Evolutionary conservation across 345 rosid species (phyloP), one percentile per base, ranked within the genome.

Genomic region (Gossypium australe): DNA sequence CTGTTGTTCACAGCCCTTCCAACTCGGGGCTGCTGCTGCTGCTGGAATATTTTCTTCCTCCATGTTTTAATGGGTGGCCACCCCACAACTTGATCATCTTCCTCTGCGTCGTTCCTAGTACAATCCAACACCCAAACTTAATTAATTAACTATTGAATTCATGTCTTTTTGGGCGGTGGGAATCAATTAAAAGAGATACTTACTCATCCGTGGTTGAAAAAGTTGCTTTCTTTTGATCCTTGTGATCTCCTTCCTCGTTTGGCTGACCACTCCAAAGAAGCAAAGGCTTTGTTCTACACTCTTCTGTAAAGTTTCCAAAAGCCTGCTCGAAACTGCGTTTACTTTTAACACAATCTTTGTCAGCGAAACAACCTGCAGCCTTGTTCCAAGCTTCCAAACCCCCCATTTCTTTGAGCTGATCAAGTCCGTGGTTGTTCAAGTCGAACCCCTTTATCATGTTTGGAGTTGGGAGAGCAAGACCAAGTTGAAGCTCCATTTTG

Each of bases 21-120:
- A 22, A 24, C 74, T 62, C 74, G 83, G 17, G 57, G 71, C 49
- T 60, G 86, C 49, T 74, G 85, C 55, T 60, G 86, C 49, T 74
- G 85, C 55, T 77, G 77, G 25, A 86, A 38, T 51, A 74, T 11
- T 52, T 88, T 87, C 86, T 75, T 90, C 82, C 88, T 84, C 89
- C 87, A 88, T 74, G 94, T 73, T 80, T 83, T 85, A 64, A 92
- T 73, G 14, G 97, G 94, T 63, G 97, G 97, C 97, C 94, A 90
- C 66, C 97, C 97, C 78, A 87, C 86, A 24, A 85, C 72, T 53
- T 61, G 41, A 51, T 72, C 80, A 56, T 70, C 80, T 43, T 80
- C 87, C 43, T 76, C 85, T 73, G 77, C 83, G 4, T 67, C 79
- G 10, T 58, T 71, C 59, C 84, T 75, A 17, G 0, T 48, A 13